A percentile compares a stretch with the other conserved stretches of the same genome.
phyloP scores from a whole-genome alignment of 495 filamentous ascomycete species.

The Daldinia bambusicola region DNA sequence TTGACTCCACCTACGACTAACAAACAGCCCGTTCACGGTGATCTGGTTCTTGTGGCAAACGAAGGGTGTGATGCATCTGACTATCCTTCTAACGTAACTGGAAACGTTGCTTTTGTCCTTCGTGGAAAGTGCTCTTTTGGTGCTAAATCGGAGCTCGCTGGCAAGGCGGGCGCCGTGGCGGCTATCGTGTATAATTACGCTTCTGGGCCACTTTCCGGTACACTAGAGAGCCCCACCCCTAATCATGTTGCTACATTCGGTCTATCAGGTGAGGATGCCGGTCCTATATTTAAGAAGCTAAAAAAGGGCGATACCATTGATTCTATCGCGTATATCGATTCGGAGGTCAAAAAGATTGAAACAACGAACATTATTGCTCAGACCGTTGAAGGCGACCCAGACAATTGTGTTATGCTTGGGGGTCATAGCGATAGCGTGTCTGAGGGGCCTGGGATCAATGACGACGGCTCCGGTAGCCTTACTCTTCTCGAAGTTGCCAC shows the following conservation, averaged over 20 bases:
- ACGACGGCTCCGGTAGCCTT: slow-evolving; percentile 65
- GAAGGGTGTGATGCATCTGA: slow-evolving; percentile 62
- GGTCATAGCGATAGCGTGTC: slow-evolving; percentile 65
- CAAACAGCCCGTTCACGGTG: slow-evolving; percentile 63
- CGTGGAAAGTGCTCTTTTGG: slow-evolving; percentile 71
- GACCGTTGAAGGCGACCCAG: slow-evolving; percentile 62
- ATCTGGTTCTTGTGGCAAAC: slow-evolving; percentile 56
- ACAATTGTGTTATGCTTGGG: slow-evolving; percentile 68
- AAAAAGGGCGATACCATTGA: slow-evolving; percentile 58
- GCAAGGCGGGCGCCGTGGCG: slow-evolving; percentile 68
- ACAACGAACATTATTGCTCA: slow-evolving; percentile 67
- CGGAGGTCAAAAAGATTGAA: slow-evolving; percentile 55
- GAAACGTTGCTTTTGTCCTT: slow-evolving; percentile 65
- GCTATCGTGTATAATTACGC: slow-evolving; percentile 70
- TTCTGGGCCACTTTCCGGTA: slow-evolving; percentile 59
- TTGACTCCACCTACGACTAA: slow-evolving; percentile 68
- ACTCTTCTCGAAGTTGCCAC: slow-evolving; percentile 65
- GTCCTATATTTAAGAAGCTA: slow-evolving; percentile 58
- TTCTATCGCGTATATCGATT: slow-evolving; percentile 66
- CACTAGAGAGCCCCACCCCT: slow-evolving; percentile 61
- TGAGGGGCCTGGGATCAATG: slow-evolving; percentile 61
- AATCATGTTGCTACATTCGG: slow-evolving; percentile 69
- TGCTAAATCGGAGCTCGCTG: slow-evolving; percentile 65
- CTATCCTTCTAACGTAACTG: slow-evolving; percentile 55
- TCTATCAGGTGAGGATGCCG: slow-evolving; percentile 62